Evolutionary conservation across 2,329 filamentous ascomycete genomes (phyloP).

Genomic region (Biscogniauxia mediterranea): DNA sequence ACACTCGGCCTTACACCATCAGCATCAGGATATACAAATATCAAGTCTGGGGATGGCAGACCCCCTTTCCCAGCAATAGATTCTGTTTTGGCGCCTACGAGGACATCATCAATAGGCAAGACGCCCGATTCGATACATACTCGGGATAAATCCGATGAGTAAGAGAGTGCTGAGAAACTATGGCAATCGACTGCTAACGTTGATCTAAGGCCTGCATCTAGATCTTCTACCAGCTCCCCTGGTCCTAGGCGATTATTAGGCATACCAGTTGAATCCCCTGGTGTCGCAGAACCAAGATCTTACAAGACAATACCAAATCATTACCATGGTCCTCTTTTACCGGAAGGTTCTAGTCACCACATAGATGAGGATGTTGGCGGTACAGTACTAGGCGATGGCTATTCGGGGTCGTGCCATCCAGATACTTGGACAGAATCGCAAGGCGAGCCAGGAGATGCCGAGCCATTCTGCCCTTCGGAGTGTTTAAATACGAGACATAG

Average conservation of each 20-base stretch:
- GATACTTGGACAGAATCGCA: conserved; percentile 26
- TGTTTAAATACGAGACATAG: conserved; percentile 20
- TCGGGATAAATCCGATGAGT: neutral
- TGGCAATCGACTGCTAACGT: neutral
- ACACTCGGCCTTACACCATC: neutral
- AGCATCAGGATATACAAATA: too few relatives aligned
- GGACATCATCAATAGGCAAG: conserved; percentile 13
- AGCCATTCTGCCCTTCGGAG: conserved; percentile 26
- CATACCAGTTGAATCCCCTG: too few relatives aligned
- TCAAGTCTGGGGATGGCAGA: too few relatives aligned
- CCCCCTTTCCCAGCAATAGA: neutral
- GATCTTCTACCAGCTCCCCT: too few relatives aligned
- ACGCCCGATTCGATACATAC: conserved; percentile 7
- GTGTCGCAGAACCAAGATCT: too few relatives aligned
- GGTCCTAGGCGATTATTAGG: too few relatives aligned
- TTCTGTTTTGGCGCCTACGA: conserved; percentile 3
- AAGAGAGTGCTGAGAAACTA: neutral
- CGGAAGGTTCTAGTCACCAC: neutral
- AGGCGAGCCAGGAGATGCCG: conserved; percentile 30
- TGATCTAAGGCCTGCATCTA: neutral
- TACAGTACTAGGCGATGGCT: neutral
- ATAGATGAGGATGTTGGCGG: neutral
- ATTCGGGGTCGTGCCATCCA: conserved; percentile 23
- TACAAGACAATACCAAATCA: too few relatives aligned
- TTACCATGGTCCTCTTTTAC: too few relatives aligned